Evolutionary conservation across 2,329 filamentous ascomycete genomes (phyloP), one percentile per base, ranked within the genome.

Genomic region (Teratosphaeriaceae sp.): DNA sequence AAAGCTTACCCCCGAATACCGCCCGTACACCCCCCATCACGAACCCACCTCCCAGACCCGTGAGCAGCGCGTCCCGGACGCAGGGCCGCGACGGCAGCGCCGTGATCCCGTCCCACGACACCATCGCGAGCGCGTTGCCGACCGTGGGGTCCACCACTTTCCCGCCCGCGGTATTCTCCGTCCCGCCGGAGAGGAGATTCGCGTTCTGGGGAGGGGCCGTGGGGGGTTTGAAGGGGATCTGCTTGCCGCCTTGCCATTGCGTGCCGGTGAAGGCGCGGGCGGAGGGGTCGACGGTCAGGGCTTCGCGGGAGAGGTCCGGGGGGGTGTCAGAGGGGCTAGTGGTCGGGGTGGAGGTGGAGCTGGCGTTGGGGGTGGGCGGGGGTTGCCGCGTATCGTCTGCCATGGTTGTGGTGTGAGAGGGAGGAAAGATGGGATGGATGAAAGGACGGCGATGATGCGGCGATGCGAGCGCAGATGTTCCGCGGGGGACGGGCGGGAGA

Each of bases 11-110:
- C 68, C 84, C 80, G 53, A 88, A 67, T 18, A 96, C 72, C 56
- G 82, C 84, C 50, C 84, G 78, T 42, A 89, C 57, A 45, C 81
- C 83, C 42, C 89, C 90, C 23, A 87, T 66, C 3, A 76, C 84
- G 49, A 88, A 85, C 3, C 87, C 92, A 2, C 79, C 75, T 1
- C 79, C 84, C 56, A 98, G 94, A 19, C 88, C 92, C 1, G 85
- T 80, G 54, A 97, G 69, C 41, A 95, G 72, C 2, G 86, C 83
- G 60, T 94, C 84, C 48, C 89, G 75, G 16, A 87, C 84, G 64
- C 92, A 97, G 0, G 90, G 90, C 44, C 80, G 77, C 64, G 84
- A 83, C 63, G 89, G 82, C 41, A 94, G 71, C 34, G 79, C 78
- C 34, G 79, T 64, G 50, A 89, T 84, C 57, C 90, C 86, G 29